Conservation (phyloP, 2,329 filamentous ascomycete genomes). For the Aspergillus latus region DNA sequence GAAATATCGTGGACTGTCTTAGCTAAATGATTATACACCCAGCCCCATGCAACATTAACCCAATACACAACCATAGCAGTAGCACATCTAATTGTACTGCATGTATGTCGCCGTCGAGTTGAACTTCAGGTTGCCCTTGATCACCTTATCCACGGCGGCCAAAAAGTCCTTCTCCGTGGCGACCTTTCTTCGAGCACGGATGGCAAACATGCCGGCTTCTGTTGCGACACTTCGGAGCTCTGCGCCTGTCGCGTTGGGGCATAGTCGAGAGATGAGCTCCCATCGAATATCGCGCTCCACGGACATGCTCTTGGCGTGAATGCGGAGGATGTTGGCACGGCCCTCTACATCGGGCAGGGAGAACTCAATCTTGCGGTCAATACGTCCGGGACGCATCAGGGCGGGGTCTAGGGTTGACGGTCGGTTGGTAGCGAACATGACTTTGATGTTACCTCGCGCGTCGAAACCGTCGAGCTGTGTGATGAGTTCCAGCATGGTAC, state of each 20-base stretch:
- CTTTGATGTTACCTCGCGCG: constrained; percentile 95
- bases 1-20: constrained; percentile 23
- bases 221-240: constrained; percentile 96
- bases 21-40: constrained; percentile 36
- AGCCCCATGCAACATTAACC: constrained; percentile 29
- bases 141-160: constrained; percentile 97
- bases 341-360: constrained; percentile 95
- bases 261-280: constrained; percentile 96
- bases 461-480: constrained; percentile 97
- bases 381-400: constrained; percentile 93
- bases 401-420: constrained; percentile 95
- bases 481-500: constrained; percentile 97
- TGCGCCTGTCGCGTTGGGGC: constrained; percentile 94
- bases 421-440: constrained; percentile 98
- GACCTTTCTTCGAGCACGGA: constrained; percentile 91
- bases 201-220: constrained; percentile 98
- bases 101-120: constrained; percentile 98
- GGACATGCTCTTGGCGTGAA: constrained; percentile 99
- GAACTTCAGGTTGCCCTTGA: constrained; percentile 99
- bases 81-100: constrained; percentile 88
- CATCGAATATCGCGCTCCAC: constrained; percentile 98
- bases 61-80: neutral
- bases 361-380: constrained; percentile 99
- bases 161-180: constrained; percentile 99
- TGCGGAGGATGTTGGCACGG: constrained; percentile 93